A percentile compares a stretch with the other conserved stretches of the same genome.
phyloP scores from a whole-genome alignment of 2,329 filamentous ascomycete genomes.

The Trichoderma oligosporum region DNA sequence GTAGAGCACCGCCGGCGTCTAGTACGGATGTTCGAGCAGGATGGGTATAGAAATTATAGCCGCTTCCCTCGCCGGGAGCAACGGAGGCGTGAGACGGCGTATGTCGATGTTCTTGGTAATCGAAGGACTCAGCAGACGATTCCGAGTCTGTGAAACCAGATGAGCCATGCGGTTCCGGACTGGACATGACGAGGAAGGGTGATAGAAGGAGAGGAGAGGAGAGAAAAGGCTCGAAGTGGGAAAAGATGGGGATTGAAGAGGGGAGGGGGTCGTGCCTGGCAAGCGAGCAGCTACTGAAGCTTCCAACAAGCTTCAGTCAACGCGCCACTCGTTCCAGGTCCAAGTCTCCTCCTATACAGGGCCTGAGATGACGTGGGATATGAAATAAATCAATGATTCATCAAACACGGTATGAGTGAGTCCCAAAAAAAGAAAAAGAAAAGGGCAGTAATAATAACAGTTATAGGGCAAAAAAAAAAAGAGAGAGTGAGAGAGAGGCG shows the following conservation, averaged over 20 bases:
- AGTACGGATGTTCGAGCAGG: slow-evolving; percentile 42
- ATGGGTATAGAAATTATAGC: slow-evolving; percentile 44
- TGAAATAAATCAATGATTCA: background rate
- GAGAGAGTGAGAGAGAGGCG: background rate
- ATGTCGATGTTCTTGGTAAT: slow-evolving; percentile 17
- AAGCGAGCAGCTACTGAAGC: slow-evolving; percentile 23
- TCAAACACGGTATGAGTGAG: too few species aligned
- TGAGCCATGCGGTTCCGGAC: slow-evolving; percentile 28
- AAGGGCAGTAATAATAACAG: too few species aligned
- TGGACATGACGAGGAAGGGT: slow-evolving; percentile 17
- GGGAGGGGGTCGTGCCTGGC: slow-evolving; percentile 21
- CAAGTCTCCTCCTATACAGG: slow-evolving; percentile 4
- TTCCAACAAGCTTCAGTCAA: slow-evolving; percentile 22
- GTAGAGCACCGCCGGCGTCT: slow-evolving; percentile 43
- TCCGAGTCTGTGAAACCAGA: slow-evolving; percentile 27
- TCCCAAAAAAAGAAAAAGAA: background rate
- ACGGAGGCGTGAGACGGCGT: slow-evolving; percentile 28
- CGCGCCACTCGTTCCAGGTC: slow-evolving; percentile 23
- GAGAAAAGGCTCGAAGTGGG: background rate
- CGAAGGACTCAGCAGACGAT: slow-evolving; percentile 22
- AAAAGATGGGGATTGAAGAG: background rate
- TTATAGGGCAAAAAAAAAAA: too few species aligned
- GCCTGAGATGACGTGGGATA: background rate
- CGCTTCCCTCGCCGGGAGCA: slow-evolving; percentile 34
- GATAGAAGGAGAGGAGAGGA: background rate